Evolutionary conservation across 495 filamentous ascomycete genomes (phyloP).

Genomic region (Podospora tetraspora): DNA sequence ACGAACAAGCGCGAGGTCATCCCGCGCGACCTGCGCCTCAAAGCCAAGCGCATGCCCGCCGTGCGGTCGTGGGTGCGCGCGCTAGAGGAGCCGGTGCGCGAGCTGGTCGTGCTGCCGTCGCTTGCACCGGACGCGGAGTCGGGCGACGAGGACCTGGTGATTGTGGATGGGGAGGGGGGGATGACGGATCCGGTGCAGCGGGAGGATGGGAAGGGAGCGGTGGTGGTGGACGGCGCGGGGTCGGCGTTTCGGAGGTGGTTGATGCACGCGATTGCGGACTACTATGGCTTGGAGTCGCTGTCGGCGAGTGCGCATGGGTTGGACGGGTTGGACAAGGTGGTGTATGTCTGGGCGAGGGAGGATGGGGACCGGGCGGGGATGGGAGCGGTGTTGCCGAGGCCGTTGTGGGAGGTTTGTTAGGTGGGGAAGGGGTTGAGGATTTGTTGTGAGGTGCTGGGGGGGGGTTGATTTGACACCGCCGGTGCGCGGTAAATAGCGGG

Average conservation of each 20-base stretch:
- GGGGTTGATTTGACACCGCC: slow-evolving; percentile 45
- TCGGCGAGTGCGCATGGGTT: background rate
- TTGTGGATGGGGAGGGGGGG: slow-evolving; percentile 73
- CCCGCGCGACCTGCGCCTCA: slow-evolving; percentile 53
- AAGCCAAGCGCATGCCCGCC: slow-evolving; percentile 45
- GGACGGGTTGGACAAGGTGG: background rate
- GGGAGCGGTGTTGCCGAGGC: background rate
- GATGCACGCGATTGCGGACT: background rate
- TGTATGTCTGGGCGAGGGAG: background rate
- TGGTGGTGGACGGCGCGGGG: slow-evolving; percentile 53
- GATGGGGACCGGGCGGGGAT: background rate
- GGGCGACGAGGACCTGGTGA: slow-evolving; percentile 38
- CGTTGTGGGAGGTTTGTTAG: background rate
- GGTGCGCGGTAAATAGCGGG: slow-evolving; percentile 50
- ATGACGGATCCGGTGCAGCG: slow-evolving; percentile 56
- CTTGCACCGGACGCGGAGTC: slow-evolving; percentile 22
- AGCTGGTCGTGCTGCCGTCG: slow-evolving; percentile 37
- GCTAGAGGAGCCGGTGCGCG: slow-evolving; percentile 45
- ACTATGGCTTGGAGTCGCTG: background rate
- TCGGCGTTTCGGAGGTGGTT: background rate
- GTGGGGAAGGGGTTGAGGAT: too few relatives aligned
- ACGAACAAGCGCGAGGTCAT: slow-evolving; percentile 41
- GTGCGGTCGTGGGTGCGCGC: slow-evolving; percentile 43
- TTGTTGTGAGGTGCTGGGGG: slow-evolving; percentile 27
- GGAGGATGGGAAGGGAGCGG: slow-evolving; percentile 41